Base-by-base conservation (phyloP, 768 basidiomycete genomes). In the Lactarius hengduanensis region DNA sequence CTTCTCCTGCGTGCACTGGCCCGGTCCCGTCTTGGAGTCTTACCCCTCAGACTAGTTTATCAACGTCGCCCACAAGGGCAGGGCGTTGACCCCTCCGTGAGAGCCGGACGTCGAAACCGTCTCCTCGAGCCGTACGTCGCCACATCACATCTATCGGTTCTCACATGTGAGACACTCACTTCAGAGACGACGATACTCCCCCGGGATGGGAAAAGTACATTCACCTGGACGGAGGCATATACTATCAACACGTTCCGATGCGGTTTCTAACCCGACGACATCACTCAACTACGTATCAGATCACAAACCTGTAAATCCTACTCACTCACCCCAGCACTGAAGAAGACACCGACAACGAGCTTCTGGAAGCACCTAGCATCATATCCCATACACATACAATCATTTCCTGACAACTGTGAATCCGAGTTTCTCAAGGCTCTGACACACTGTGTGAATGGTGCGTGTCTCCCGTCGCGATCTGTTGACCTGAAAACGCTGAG, bases 341-440 rank as follows among this genome's bases (percentile, higher is more conserved):
- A 66, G 34, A 62, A 47, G 28, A 28, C 60, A 10, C 36, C 60
- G 11, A 43, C 10, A 15, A 57, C 15, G 28, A 55, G 60, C 45
- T 66, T 66, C 34, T 66, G 60, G 65, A 15, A 30, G 45, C 60
- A 66, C 9, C 45, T 62, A 5, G 45, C 65, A 4, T 57, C 56
- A 9, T 66, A 66, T 38, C 56, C 56, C 3, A 66, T 53, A 60
- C 60, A 66, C 56, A 40, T 66, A 36, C 47, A 34, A 7, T 43
- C 34, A 22, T 38, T 62, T 16, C 65, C 65, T 40, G 28, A 36
- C 13, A 15, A 62, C 7, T 38, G 55, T 1, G 61, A 66, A 62
- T 45, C 61, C 6, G 65, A 62, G 15, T 62, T 58, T 36, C 56
- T 66, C 20, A 66, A 57, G 45, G 65, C 60, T 36, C 55, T 61